Evolutionary conservation across 2,329 filamentous ascomycete genomes (phyloP), one percentile per base, ranked within the genome.

Genomic region (Stromatinia cepivora): DNA sequence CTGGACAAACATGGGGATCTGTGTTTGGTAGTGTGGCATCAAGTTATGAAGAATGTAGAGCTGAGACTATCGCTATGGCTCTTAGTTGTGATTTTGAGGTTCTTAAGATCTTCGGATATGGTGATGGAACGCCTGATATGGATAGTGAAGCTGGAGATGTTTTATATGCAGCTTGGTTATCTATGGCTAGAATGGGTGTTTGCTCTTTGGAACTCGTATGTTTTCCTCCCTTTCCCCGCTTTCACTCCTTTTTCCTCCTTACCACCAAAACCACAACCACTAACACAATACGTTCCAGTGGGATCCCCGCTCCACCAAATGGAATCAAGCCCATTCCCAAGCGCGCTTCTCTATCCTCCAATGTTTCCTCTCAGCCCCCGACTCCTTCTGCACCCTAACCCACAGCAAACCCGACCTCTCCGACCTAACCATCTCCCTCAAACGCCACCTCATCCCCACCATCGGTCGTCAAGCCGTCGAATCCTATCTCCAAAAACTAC

Each of bases 151-250:
- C 93, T 13, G 94, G 93, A 56, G 91, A 97, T 77, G 88, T 99
- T 9, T 87, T 98, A 10, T 97, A 94, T 77, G 88, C 90, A 0
- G 90, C 91, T 3, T 99, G 98, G 79, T 86, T 99, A 13, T 89
- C 90, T 74, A 98, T 99, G 94, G 95, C 95, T 20, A 88, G 94
- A 50, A 93, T 93, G n/a, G 95, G 95, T 71, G 84, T 99, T 57
- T 87, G 89, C 8, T 91, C 94, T 1, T 85, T 98, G 31, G 94
- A 98, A 79, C 93, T 95, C 5, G 66, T 64, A 68, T 39, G 66
- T 56, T 1, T 25, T 3, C n/a, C 34, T 6, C 56, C 10, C 36
- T 46, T 7, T 17, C n/a, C 8, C 36, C 9, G 36, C 9, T 39
- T 39, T 39, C 11, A 1, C 36, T 15, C 39, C 39, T 11, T 42